Base-by-base conservation (phyloP, 148 eudicot species). In the Fagopyrum tataricum region DNA sequence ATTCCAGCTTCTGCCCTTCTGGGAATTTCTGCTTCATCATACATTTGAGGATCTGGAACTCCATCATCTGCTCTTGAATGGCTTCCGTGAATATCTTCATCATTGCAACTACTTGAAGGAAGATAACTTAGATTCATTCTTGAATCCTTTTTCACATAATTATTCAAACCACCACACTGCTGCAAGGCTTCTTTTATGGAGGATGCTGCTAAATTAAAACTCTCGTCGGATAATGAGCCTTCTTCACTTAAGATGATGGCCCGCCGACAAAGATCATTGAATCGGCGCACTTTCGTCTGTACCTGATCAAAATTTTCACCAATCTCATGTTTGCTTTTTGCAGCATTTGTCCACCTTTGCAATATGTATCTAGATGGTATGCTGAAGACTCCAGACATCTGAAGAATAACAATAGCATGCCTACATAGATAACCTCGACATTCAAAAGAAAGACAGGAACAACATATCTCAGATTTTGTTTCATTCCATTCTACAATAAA, bases 291-390 rank as follows among this genome's bases (percentile, higher is more conserved):
- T 81, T 82, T 88, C 56, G 75, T 73, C 71, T 84, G 89, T 24
- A 86, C 79, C 71, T 86, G 85, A 44, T 88, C 89, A 44, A 84
- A 75, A 44, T 79, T 86, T 72, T 80, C 86, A 26, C 78, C 75
- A 20, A 88, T 86, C 13, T 78, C 77, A 71, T 82, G 86, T 76
- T 80, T 86, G 76, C 89, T 86, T 51, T 76, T 79, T 11, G 92
- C 92, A 70, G 80, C 87, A 76, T 84, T 84, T 41, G 92, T 88
- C 92, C 92, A 88, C 58, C 92, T 84, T 78, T 88, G 92, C 82
- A 84, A 68, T 76, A 88, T 66, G 49, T 88, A 88, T 68, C 81
- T 88, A 74, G 41, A 79, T 15, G 92, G 89, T 72, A 88, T 88
- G 77, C 80, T 82, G 79, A 88, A 86, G 37, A 84, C 81, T 24